Evolutionary conservation across 73 alveolate species (phyloP), one percentile per base, ranked within the genome.

Genomic region (Paramecium sonneborni): DNA sequence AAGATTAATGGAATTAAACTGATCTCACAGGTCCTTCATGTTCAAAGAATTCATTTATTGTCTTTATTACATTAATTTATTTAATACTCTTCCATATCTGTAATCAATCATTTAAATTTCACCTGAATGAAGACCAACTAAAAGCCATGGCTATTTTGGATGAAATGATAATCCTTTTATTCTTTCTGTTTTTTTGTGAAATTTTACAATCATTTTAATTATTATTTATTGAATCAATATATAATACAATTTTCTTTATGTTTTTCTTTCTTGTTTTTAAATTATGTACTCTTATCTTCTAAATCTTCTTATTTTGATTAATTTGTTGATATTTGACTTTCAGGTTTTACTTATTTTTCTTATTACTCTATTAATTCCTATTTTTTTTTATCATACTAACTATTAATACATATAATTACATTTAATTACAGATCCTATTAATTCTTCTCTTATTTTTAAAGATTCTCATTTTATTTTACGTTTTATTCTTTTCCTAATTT

Each of bases 91-190:
- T 79, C 90, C 98, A 37, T 95, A 97, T 86, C 98, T 93, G 93
- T 97, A 99, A 94, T 99, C 99, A 97, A 96, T 98, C 28, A 99
- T 95, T 70, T 97, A 96, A 58, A 99, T 99, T 85, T 96, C 97
- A 52, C 99, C 99, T 6, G 99, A 85, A 91, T 92, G 95, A 35
- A 92, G 58, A 37, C 96, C 97, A 55, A 98, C 96, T 69, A 98
- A 95, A 86, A 98, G 90, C 99, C 99, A 98, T 6, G 99, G 99
- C 98, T 82, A 97, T 87, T 96, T 96, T 56, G 99, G 99, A 94
- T 98, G 99, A 93, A 98, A 98, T 52, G 99, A 93, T 85, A 98
- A 87, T 43, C 99, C 99, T 90, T 95, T 98, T 57, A 98, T 99
- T 89, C 99, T 96, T 85, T 94, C 97, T 68, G 99, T 96, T 93